Base-by-base conservation (phyloP, 257 asterid genomes). In the Solanum tarapatanum region DNA sequence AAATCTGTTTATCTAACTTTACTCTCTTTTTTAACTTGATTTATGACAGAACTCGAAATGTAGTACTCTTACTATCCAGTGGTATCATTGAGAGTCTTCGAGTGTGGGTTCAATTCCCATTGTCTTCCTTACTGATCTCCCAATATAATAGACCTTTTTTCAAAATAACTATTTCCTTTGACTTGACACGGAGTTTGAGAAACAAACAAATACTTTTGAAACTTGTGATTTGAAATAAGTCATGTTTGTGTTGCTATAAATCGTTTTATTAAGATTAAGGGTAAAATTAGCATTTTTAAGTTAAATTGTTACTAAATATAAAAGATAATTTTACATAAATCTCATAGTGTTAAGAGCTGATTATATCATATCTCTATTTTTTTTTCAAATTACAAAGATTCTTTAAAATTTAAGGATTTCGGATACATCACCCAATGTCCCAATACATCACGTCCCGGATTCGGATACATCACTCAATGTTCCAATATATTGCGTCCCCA, bases 381-480 rank as follows among this genome's bases (percentile, higher is more conserved):
- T 16, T 48, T 5, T 51, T 51, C 10, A 51, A 51, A 17, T 51
- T 51, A 2, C n/a, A 51, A 51, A 51, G 1, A 51, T 2, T 51
- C 4, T 2, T 16, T 16, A 51, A 51, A 51, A 6, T 51, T 51
- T 16, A 51, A 51, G 9, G 9, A 51, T 51, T 51, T 51, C 4
- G 23, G 62, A 51, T 51, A 6, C 62, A 51, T 51, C 62, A 51
- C 0, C 8, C 62, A 51, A 6, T 14, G 7, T 13, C 7, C 19
- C 19, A 5, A 48, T 48, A 14, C 21, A 48, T 48, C 1, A 0
- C 23, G 9, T 51, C 23, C 23, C 0, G 0, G 0, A 0, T 51
- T 51, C 0, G 3, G 3, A 51, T 51, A 51, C n/a, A 51, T 51
- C 62, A 51, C 3, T 51, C 62, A 51, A 16, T 1, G 23, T 51